phyloP scores from a whole-genome alignment of 164 flowering plant species.

The Magnolia changhungtana region DNA sequence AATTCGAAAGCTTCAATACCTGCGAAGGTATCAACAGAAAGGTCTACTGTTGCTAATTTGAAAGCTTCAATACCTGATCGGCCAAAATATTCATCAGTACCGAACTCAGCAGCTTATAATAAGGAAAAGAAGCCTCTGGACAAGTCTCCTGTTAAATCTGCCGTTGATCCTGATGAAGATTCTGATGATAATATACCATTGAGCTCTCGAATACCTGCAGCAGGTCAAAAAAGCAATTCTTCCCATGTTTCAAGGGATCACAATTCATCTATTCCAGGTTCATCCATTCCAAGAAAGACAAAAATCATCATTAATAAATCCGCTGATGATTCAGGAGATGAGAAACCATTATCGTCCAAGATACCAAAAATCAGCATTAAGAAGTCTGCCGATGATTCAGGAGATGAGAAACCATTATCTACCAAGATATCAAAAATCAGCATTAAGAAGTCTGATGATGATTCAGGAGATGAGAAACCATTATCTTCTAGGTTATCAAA shows the following conservation, averaged over 20 bases:
- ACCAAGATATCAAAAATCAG: no score
- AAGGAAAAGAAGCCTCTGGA: constrained; percentile 28
- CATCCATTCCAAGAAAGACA: constrained; percentile 11
- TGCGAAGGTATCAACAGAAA: constrained; percentile 14
- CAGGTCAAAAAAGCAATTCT: constrained; percentile 22
- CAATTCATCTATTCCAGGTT: constrained; percentile 15
- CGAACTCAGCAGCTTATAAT: constrained; percentile 12
- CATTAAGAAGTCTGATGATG: constrained; percentile 32
- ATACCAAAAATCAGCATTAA: no score
- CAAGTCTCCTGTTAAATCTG: constrained; percentile 16
- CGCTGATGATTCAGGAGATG: no score
- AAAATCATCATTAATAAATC: constrained; percentile 1
- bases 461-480: constrained; percentile 76
- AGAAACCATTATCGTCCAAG: no score
- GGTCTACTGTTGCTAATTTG: constrained; percentile 25
- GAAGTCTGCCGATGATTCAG: no score
- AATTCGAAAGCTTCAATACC: no score
- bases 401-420: no score
- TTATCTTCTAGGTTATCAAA: constrained; percentile 49
- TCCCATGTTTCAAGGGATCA: constrained; percentile 18
- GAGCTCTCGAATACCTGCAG: constrained; percentile 21
- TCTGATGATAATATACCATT: constrained; percentile 68
- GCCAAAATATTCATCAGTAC: constrained; percentile 23
- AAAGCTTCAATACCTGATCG: constrained; percentile 36
- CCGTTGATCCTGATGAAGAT: constrained; percentile 49